Evolutionary conservation across 129 eudicot species (phyloP), one percentile per base, ranked within the genome.

Genomic region (Artemisia annua): DNA sequence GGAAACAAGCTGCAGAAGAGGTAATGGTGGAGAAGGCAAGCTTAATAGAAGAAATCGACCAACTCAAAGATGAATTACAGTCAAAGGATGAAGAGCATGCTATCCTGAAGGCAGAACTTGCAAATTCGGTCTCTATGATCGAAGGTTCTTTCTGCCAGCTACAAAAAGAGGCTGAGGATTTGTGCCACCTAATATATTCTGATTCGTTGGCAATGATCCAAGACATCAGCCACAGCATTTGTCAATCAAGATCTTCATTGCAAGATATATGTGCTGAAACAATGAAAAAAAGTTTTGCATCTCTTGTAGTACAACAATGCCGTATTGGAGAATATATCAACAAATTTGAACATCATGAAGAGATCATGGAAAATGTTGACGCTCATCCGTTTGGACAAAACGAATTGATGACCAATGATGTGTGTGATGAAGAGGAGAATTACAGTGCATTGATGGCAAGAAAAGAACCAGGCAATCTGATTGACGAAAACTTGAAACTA

Each of bases 1-100:
- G 89, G 96, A 84, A 83, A 81, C 80, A 85, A 79, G 78, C 88
- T 18, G 88, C 86, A 63, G 81, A 87, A 75, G 85, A 84, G 12
- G 75, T 85, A 78, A 78, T 87, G 85, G 57, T 60, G 43, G 91
- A 90, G 70, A 87, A 82, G 70, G 81, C 68, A 58, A 83, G 67
- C 77, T 85, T 89, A 78, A 69, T 76, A 22, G 84, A 83, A 76
- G 90, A 86, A 78, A 78, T 86, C 22, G 74, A 83, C 74, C 89
- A 80, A 49, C 88, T 89, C 17, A 86, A 78, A 72, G 72, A 72
- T 18, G 73, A 67, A 51, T 72, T 82, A 62, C 80, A 32, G 70
- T 2, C 66, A 70, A 80, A 65, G 66, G 86, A 86, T 43, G 79
- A 76, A 51, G 90, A 80, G 74, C 82, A 82, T 72, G 51, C 69